These are phyloP conservation scores for Emmonsiellopsis sp. DNA, from an alignment of 2,329 filamentous ascomycete species.

Conservation along the genomic window DNA sequence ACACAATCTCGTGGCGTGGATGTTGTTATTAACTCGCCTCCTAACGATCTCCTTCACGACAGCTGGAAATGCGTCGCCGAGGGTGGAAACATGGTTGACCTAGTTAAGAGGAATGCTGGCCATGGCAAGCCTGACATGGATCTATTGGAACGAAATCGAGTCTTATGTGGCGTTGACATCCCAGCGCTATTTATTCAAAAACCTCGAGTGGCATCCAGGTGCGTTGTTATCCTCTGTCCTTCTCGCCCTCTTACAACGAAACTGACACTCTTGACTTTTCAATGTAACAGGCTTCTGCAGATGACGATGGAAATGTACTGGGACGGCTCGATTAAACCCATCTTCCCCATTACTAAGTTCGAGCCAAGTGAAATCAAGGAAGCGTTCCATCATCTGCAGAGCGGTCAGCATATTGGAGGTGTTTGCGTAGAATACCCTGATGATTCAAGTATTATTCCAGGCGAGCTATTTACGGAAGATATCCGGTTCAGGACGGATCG, in stretches of 20 bases:
- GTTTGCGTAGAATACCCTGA: conserved; percentile 26
- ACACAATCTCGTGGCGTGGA: conserved; percentile 18
- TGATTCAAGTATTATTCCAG: not conserved
- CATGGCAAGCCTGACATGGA: too few relatives aligned
- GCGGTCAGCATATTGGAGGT: conserved; percentile 33
- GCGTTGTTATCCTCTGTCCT: too few relatives aligned
- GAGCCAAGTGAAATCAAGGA: not conserved
- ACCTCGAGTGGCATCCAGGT: too few relatives aligned
- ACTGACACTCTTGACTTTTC: not conserved
- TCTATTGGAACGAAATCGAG: too few relatives aligned
- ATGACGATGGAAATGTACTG: not conserved
- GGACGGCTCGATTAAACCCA: not conserved
- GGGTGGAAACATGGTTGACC: conserved; percentile 8
- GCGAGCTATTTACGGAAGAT: conserved; percentile 5
- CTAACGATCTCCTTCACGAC: conserved; percentile 18
- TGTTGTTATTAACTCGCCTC: conserved; percentile 19
- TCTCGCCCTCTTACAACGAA: too few relatives aligned
- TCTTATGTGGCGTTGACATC: too few relatives aligned
- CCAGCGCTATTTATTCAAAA: too few relatives aligned
- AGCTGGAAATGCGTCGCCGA: conserved; percentile 19
- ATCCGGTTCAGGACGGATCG: too few relatives aligned
- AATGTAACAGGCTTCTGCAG: not conserved
- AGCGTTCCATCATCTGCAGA: conserved; percentile 31
- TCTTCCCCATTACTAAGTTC: not conserved
- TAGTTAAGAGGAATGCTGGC: too few relatives aligned